Percentiles rank a stretch among this genome's conserved stretches.
Evolutionary conservation across 2,329 filamentous ascomycete genomes (phyloP).

Genomic region (Penicillium sp.): DNA sequence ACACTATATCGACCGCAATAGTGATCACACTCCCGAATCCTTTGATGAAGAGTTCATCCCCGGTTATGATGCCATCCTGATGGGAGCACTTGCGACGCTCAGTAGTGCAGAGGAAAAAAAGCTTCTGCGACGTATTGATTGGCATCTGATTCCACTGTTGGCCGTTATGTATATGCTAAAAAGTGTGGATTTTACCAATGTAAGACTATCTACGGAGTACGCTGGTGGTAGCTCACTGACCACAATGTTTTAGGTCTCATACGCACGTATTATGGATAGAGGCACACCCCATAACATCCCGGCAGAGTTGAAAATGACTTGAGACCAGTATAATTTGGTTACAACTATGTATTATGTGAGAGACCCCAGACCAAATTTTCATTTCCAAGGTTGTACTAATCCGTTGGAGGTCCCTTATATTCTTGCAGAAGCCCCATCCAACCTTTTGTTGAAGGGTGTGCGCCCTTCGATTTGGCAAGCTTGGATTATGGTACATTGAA

Average conservation of each 20-base stretch:
- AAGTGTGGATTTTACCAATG: background rate
- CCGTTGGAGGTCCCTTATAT: background rate
- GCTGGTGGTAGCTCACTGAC: background rate
- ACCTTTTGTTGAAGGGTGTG: background rate
- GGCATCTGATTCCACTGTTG: background rate
- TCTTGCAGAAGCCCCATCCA: background rate
- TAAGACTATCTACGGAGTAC: background rate
- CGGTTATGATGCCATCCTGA: background rate
- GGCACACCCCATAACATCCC: background rate
- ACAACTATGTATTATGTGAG: background rate
- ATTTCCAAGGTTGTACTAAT: background rate
- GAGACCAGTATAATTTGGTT: background rate
- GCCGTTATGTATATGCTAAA: background rate
- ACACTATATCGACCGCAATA: background rate
- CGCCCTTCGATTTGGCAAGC: background rate
- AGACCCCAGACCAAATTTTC: background rate
- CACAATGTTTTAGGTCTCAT: background rate
- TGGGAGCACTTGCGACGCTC: background rate
- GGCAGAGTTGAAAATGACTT: background rate
- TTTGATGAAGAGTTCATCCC: background rate
- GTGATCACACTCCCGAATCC: background rate
- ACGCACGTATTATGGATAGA: background rate
- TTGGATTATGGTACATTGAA: background rate
- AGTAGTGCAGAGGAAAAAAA: background rate
- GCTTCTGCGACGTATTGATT: background rate